A percentile compares a stretch with the other conserved stretches of the same genome.
Evolutionary conservation across 2,329 filamentous ascomycete species (phyloP).

Genomic region (Cytospora piceae): DNA sequence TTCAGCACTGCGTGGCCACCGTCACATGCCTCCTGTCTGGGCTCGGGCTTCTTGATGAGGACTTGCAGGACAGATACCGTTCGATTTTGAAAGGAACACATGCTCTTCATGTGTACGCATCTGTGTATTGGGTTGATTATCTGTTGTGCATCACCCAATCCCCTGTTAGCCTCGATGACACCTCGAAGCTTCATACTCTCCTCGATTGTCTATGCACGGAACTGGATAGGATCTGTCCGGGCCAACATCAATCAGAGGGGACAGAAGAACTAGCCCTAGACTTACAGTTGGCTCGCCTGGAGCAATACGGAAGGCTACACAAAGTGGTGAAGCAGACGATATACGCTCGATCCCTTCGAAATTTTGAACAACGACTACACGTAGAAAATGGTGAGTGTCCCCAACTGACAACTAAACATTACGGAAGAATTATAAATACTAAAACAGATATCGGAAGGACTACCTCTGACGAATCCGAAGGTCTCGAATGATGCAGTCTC

Average conservation of each 20-base stretch:
- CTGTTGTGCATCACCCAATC: conserved; percentile 29
- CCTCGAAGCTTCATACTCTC: conserved; percentile 11
- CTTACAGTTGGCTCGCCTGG: background rate
- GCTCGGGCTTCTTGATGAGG: conserved; percentile 28
- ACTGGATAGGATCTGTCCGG: background rate
- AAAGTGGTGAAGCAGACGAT: background rate
- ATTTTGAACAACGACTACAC: background rate
- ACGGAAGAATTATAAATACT: background rate
- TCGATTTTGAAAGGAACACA: conserved; percentile 37
- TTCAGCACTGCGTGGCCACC: conserved; percentile 34
- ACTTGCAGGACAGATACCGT: conserved; percentile 5
- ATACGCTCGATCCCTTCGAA: background rate
- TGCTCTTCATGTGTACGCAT: conserved; percentile 39
- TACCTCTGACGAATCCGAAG: background rate
- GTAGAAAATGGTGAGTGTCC: background rate
- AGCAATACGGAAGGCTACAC: background rate
- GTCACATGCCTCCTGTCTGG: conserved; percentile 36
- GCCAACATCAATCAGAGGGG: background rate
- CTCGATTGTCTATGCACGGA: conserved; percentile 11
- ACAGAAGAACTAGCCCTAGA: background rate
- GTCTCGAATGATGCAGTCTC: conserved; percentile 7
- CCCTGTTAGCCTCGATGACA: background rate
- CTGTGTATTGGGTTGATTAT: conserved; percentile 39
- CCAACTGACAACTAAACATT: background rate
- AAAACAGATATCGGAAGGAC: background rate